Conservation (phyloP, 1,284 basidiomycete species). For the Ganoderma resinaceum region DNA sequence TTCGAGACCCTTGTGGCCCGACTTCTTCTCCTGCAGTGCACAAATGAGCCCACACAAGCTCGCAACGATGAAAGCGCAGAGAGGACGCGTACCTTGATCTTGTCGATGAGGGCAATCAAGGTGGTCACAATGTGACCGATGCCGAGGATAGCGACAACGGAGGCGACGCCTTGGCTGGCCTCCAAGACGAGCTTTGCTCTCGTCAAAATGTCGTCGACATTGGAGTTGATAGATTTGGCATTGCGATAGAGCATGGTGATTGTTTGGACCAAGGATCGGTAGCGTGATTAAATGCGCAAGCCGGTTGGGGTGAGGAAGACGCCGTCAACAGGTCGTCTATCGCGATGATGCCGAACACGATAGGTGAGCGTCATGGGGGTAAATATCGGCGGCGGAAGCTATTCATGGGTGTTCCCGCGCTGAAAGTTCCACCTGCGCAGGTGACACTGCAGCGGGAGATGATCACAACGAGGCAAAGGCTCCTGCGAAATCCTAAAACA, state of each 20-base stretch:
- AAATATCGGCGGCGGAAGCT: background rate
- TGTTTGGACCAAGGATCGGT: background rate
- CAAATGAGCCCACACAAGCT: too few relatives aligned
- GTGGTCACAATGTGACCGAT: background rate
- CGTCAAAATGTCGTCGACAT: background rate
- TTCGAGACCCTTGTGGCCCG: background rate
- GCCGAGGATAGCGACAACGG: background rate
- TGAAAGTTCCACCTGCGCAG: background rate
- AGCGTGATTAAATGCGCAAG: background rate
- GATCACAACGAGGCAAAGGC: background rate
- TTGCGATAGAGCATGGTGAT: conserved; percentile 4
- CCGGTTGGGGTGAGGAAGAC: background rate
- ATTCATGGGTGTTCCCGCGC: background rate
- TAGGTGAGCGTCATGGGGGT: background rate
- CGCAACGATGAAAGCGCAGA: too few relatives aligned
- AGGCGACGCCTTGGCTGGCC: background rate
- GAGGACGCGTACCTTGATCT: background rate
- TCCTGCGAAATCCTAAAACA: background rate
- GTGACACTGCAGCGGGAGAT: background rate
- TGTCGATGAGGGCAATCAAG: conserved; percentile 3
- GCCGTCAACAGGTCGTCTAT: background rate
- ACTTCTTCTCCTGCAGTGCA: conserved; percentile 5
- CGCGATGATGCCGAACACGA: background rate
- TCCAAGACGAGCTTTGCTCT: background rate
- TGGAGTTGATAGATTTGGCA: background rate